Evolutionary conservation across 192 early-diverging fungal species (phyloP).

Genomic region (Glomus cerebriforme): DNA sequence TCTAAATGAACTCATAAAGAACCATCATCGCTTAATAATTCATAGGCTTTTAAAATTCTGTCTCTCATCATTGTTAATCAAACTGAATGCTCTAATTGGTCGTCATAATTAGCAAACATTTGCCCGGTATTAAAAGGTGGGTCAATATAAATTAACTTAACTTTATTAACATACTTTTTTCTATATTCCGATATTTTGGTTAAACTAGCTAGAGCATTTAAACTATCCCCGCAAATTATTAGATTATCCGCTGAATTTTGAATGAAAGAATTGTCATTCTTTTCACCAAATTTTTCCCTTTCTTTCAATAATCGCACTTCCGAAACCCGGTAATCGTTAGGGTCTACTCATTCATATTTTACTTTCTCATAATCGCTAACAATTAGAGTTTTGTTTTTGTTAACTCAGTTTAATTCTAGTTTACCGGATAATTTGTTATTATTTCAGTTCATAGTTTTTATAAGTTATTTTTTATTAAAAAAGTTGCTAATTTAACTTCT

Average conservation of each 20-base stretch:
- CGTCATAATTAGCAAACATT: constrained; percentile 24
- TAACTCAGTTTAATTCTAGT: constrained; percentile 20
- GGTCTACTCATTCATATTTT: constrained; percentile 14
- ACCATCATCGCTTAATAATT: constrained; percentile 3
- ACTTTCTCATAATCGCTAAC: constrained; percentile 6
- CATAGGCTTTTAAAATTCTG: too few relatives aligned
- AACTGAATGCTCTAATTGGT: too few relatives aligned
- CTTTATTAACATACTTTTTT: constrained; percentile 20
- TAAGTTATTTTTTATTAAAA: not conserved
- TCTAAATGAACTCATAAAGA: not conserved
- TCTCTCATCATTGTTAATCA: too few relatives aligned
- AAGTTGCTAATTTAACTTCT: too few relatives aligned
- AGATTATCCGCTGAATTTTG: constrained; percentile 1
- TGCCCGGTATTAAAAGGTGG: constrained; percentile 17
- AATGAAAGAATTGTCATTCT: too few relatives aligned
- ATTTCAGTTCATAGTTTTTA: not conserved
- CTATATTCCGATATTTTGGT: constrained; percentile 1
- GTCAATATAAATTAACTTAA: constrained; percentile 26
- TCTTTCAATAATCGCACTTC: constrained; percentile 15
- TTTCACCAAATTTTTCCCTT: too few relatives aligned
- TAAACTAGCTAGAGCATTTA: constrained; percentile 9
- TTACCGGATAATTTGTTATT: constrained; percentile 11
- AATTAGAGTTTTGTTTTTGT: constrained; percentile 23
- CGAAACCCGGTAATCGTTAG: constrained; percentile 11
- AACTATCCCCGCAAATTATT: constrained; percentile 19